Conservation (phyloP, 2,329 filamentous ascomycete genomes). For the Microascus cirrosus region DNA sequence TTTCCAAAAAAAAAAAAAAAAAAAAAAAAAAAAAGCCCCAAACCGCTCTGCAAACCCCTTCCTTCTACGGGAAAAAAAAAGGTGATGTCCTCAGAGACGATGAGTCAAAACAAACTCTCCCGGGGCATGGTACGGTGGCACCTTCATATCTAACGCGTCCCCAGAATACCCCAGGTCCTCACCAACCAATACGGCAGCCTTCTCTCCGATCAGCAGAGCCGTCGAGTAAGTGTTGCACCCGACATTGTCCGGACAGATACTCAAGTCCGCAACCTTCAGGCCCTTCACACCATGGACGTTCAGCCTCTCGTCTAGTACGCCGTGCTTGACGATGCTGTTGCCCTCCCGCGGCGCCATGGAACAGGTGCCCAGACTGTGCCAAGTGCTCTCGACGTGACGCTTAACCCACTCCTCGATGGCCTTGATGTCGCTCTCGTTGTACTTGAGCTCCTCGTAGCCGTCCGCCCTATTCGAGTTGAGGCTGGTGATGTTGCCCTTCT, state of each 20-base stretch:
- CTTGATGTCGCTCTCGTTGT: slow-evolving; percentile 50
- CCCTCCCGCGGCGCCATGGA: slow-evolving; percentile 68
- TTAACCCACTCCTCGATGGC: slow-evolving; percentile 60
- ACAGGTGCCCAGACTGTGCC: slow-evolving; percentile 33
- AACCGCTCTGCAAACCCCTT: too few species aligned
- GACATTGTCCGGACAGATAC: slow-evolving; percentile 25
- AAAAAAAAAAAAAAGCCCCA: too few species aligned
- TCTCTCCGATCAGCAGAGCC: slow-evolving; percentile 39
- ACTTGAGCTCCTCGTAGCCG: slow-evolving; percentile 53
- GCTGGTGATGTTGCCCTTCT: slow-evolving; percentile 27
- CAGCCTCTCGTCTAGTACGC: slow-evolving; percentile 64
- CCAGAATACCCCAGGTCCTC: slow-evolving; percentile 69
- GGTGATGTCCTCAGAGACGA: slow-evolving; percentile 25
- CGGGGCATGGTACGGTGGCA: slow-evolving; percentile 50
- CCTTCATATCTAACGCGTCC: slow-evolving; percentile 65
- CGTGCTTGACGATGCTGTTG: slow-evolving; percentile 71
- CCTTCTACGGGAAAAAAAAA: too few species aligned
- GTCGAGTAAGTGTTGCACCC: slow-evolving; percentile 30
- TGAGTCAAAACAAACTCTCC: slow-evolving; percentile 28
- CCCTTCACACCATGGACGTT: slow-evolving; percentile 37
- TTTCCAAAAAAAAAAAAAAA: too few species aligned
- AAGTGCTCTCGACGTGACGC: slow-evolving; percentile 66
- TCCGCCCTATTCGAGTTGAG: slow-evolving; percentile 56
- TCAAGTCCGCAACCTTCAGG: slow-evolving; percentile 26
- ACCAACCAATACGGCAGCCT: slow-evolving; percentile 56